Base-by-base conservation (phyloP, 176 grass and related monocot species). In the Carex scoparia region DNA sequence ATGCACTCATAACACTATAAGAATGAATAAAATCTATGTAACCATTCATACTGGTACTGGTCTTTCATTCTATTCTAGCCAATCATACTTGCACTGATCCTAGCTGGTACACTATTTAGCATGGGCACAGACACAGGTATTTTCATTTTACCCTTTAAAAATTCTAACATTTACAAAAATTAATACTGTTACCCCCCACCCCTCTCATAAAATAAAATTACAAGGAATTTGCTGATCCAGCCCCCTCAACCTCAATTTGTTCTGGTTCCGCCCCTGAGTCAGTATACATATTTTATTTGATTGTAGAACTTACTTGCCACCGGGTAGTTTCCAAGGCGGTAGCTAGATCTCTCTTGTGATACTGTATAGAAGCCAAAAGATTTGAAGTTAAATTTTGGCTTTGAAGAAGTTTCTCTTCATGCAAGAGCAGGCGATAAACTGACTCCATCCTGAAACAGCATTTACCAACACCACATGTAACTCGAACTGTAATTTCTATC, bases 291-390 rank as follows among this genome's bases (percentile, higher is more conserved):
- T 72, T 77, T 8, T 32, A 61, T 85, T 81, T 72, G 76, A 80
- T 31, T 91, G 4, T 57, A 10, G 70, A 60, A 71, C 73, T 37
- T 87, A 97, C 94, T 90, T 97, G 94, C 94, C 94, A 97, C 87
- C 89, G 91, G 37, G 91, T 94, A 79, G 94, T 97, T 87, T 91
- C 94, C 5, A 97, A 87, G 85, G 87, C 23, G 86, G 91, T 97
- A 69, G 48, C 63, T 44, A 92, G 81, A 88, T 97, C 94, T 85
- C 94, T 90, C 86, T 92, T 89, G 66, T 85, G 87, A 69, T 87
- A 92, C 4, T 90, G 84, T 1, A 94, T 63, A 15, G 79, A 84
- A 87, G 62, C 65, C 88, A 87, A 62, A 83, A 92, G 86, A 37
- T 89, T 92, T 58, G 88, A 62, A 82, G 81, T 81, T 46, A 69